Base-by-base conservation (phyloP, 805 yeast genomes). In the Candida morakotiae region DNA sequence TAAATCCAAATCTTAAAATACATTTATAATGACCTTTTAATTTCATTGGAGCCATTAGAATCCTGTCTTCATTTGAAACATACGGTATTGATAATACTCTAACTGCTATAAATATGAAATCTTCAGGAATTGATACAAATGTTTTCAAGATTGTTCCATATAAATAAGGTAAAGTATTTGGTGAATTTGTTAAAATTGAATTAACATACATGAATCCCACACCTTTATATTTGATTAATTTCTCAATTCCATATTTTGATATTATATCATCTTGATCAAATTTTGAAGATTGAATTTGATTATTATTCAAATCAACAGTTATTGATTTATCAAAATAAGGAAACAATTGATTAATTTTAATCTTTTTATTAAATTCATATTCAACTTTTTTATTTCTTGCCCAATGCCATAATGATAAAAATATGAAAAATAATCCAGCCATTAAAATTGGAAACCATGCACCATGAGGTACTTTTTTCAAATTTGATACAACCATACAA, bases 391-490 rank as follows among this genome's bases (percentile, higher is more conserved):
- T 53, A 25, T 64, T 51, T 34, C 77, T 56, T 31, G 58, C 59
- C 69, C 73, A 73, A 48, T 77, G 60, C 81, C 81, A 75, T 39
- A 64, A 56, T 4, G 55, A 30, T 27, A 76, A 59, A 39, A 70
- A 67, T 0, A 40, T 26, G 41, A 64, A 56, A 29, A 62, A 49
- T 3, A 73, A n/a, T 2, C 52, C 56, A 6, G 75, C 52, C 51
- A 75, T 61, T 59, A 69, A 56, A 22, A 77, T 52, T 1, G 83
- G 77, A 47, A 77, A 75, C 83, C 83, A 77, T 1, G 81, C 83
- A 26, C 82, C 83, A 42, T 72, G 74, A 0, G 72, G 68, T 2
- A 77, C 67, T 51, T 77, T 77, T 45, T 62, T 67, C 45, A 73
- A 44, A 38, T 74, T 77, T 3, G 81, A 67, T 36, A 67, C 54